Evolutionary conservation across 345 rosid species (phyloP).

Genomic region (Erodium maritimum): DNA sequence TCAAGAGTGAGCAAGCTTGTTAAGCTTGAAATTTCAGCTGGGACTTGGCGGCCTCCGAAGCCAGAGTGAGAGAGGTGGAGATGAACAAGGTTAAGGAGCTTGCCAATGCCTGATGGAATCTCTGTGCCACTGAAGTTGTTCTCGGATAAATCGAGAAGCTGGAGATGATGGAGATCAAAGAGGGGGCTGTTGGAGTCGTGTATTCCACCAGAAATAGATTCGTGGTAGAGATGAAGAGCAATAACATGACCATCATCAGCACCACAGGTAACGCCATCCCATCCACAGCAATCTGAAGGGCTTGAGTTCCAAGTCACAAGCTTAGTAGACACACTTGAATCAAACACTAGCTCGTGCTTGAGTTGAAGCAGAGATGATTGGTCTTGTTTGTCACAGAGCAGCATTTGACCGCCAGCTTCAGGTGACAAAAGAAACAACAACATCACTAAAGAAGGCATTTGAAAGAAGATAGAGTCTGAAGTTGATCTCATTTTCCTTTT

Average conservation of each 20-base stretch:
- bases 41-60: conserved; percentile 24
- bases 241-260: conserved; percentile 19
- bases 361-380: too few relatives aligned
- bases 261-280: conserved; percentile 35
- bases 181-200: conserved; percentile 10
- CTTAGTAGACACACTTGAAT: conserved; percentile 2
- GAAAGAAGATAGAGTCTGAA: too few relatives aligned
- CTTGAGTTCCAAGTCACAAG: conserved; percentile 20
- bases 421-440: too few relatives aligned
- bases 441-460: too few relatives aligned
- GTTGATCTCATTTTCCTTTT: too few relatives aligned
- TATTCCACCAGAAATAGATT: conserved; percentile 22
- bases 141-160: conserved; percentile 25
- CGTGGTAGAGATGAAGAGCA: too few relatives aligned
- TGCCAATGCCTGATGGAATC: conserved; percentile 22
- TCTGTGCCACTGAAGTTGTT: conserved; percentile 16
- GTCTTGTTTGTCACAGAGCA: too few relatives aligned
- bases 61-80: conserved; percentile 27
- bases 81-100: conserved; percentile 17
- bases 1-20: conserved; percentile 29
- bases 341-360: too few relatives aligned
- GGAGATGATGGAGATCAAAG: conserved; percentile 26
- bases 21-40: conserved; percentile 20
- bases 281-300: conserved; percentile 25
- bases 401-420: too few relatives aligned